A percentile compares a stretch with the other conserved stretches of the same genome.
phyloP scores from a whole-genome alignment of 2,329 filamentous ascomycete genomes.

The Fusarium camptoceras region DNA sequence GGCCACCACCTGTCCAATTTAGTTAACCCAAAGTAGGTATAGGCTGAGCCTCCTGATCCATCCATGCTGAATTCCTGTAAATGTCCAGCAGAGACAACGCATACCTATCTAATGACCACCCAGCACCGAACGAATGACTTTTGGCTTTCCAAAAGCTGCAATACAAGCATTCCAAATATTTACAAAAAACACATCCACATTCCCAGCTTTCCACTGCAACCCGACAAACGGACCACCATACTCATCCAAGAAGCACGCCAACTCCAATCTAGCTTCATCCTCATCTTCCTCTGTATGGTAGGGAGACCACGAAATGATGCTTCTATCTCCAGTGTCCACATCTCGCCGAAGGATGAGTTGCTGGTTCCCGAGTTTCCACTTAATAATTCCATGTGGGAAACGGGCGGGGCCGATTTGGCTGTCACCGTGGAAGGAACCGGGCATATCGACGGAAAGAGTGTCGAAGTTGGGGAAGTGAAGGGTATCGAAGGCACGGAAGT shows the following conservation, averaged over 20 bases:
- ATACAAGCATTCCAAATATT: neutral
- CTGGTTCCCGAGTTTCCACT: neutral
- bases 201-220: neutral
- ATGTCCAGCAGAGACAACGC: neutral
- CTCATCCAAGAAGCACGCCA: neutral
- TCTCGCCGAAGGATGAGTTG: neutral
- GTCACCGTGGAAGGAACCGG: neutral
- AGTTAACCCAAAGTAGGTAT: too few relatives aligned
- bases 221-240: neutral
- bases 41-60: too few relatives aligned
- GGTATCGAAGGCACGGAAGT: neutral
- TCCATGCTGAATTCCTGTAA: too few relatives aligned
- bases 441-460: neutral
- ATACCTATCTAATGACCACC: too few relatives aligned
- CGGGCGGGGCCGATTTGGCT: neutral
- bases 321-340: rapidly evolving
- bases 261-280: neutral
- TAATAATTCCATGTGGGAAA: neutral
- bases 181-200: rapidly evolving
- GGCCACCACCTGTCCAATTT: too few relatives aligned
- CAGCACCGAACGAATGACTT: neutral
- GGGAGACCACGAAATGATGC: neutral
- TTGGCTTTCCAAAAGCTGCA: neutral
- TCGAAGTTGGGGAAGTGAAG: neutral
- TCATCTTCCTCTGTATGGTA: neutral